Conservation (phyloP, 2,329 filamentous ascomycete genomes). For the Trichophaea hybrida region DNA sequence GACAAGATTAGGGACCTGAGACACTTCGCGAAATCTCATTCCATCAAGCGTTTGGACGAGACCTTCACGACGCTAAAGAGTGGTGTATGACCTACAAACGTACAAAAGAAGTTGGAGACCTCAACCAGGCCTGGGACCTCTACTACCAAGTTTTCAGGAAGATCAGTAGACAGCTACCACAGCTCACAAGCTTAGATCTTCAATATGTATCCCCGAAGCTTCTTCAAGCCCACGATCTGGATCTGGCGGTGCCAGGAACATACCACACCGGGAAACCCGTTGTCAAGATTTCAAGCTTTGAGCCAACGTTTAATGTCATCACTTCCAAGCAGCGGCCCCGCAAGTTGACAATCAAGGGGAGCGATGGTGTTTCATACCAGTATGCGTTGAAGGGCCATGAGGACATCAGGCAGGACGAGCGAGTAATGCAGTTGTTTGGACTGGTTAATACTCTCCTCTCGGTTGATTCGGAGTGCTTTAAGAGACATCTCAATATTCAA, state of each 20-base stretch:
- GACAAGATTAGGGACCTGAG: slow-evolving; percentile 51
- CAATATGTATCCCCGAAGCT: slow-evolving; percentile 95
- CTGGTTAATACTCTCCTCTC: slow-evolving; percentile 89
- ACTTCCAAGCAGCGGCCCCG: slow-evolving; percentile 92
- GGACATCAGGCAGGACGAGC: slow-evolving; percentile 95
- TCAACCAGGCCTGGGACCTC: slow-evolving; percentile 97
- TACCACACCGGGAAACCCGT: slow-evolving; percentile 47
- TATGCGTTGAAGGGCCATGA: slow-evolving; percentile 95
- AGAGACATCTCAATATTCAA: slow-evolving; percentile 92
- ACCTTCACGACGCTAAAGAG: slow-evolving; percentile 84
- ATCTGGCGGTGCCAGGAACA: slow-evolving; percentile 74
- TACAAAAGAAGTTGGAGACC: slow-evolving; percentile 79
- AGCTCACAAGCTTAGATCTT: slow-evolving; percentile 81
- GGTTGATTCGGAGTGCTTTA: slow-evolving; percentile 91
- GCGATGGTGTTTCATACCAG: slow-evolving; percentile 73
- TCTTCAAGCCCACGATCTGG: slow-evolving; percentile 68
- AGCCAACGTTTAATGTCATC: slow-evolving; percentile 79
- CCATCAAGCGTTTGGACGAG: slow-evolving; percentile 88
- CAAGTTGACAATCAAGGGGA: slow-evolving; percentile 75
- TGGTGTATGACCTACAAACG: slow-evolving; percentile 88
- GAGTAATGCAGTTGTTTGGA: slow-evolving; percentile 98
- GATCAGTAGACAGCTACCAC: slow-evolving; percentile 82
- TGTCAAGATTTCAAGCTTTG: slow-evolving; percentile 76
- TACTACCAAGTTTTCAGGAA: slow-evolving; percentile 91
- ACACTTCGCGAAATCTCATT: slow-evolving; percentile 94